A percentile compares a stretch with the other conserved stretches of the same genome.
These are phyloP conservation scores for Skeletonema tropicum DNA, from an alignment of 108 stramenopile genomes.

Conservation along the genomic window DNA sequence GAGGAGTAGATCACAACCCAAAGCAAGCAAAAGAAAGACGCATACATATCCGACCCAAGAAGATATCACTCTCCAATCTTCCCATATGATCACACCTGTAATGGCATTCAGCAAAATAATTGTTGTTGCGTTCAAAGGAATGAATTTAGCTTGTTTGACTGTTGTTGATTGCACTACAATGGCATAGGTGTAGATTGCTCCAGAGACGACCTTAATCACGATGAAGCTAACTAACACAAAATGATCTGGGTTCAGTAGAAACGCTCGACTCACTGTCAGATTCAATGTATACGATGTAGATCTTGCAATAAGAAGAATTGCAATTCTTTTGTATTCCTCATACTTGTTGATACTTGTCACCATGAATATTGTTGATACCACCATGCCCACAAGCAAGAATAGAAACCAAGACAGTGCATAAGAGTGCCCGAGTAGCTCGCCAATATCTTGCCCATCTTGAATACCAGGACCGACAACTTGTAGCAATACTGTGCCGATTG, in stretches of 20 bases:
- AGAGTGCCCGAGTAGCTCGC: conserved; percentile 22
- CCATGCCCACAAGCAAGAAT: conserved; percentile 19
- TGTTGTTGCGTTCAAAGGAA: conserved; percentile 41
- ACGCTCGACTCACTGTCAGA: conserved; percentile 29
- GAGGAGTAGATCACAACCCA: conserved; percentile 45
- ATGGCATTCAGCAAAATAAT: conserved; percentile 45
- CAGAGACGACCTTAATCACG: conserved; percentile 30
- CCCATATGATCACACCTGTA: conserved; percentile 52
- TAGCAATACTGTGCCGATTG: conserved; percentile 37
- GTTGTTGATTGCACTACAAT: conserved; percentile 48
- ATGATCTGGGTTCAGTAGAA: conserved; percentile 15
- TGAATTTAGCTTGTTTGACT: conserved; percentile 40
- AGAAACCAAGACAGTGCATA: conserved; percentile 37
- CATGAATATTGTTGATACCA: conserved; percentile 19
- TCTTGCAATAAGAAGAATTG: conserved; percentile 34
- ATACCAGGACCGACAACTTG: conserved; percentile 44
- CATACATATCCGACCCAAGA: conserved; percentile 46
- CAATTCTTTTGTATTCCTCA: background rate
- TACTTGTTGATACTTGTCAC: background rate
- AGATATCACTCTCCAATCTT: conserved; percentile 37
- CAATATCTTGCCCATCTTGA: conserved; percentile 31
- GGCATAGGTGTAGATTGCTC: conserved; percentile 32
- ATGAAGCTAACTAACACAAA: conserved; percentile 14
- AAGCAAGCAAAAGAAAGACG: conserved; percentile 31
- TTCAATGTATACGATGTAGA: conserved; percentile 34